Evolutionary conservation across 2,329 filamentous ascomycete genomes (phyloP).

Genomic region (Fusarium abutilonis): DNA sequence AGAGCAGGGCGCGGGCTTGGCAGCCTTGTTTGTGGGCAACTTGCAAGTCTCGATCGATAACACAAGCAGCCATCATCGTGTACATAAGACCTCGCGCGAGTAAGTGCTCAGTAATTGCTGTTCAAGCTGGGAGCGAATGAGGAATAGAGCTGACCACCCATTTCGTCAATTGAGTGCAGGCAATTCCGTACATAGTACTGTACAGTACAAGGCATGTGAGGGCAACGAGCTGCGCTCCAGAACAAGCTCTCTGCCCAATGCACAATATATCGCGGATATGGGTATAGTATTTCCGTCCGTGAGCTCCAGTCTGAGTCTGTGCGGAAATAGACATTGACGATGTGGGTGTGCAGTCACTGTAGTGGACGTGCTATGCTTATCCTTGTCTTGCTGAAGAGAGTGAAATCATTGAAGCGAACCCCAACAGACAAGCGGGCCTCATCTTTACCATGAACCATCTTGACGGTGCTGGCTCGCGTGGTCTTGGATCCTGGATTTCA

Average conservation of each 20-base stretch:
- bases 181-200: background rate
- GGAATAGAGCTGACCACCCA: conserved; percentile 22
- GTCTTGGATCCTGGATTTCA: conserved; percentile 24
- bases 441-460: conserved; percentile 5
- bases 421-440: conserved; percentile 27
- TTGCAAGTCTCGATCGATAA: conserved; percentile 34
- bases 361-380: conserved; percentile 16
- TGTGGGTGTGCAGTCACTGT: conserved; percentile 19
- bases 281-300: conserved; percentile 2
- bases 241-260: conserved; percentile 6
- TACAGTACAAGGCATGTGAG: conserved; percentile 36
- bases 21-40: conserved; percentile 29
- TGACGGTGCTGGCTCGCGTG: conserved; percentile 2
- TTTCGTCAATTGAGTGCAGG: conserved; percentile 17
- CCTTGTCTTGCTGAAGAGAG: conserved; percentile 30
- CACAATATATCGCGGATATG: conserved; percentile 10
- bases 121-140: conserved; percentile 29
- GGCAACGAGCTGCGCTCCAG: conserved; percentile 34
- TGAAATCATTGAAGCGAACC: conserved; percentile 24
- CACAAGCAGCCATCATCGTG: conserved; percentile 19
- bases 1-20: conserved; percentile 31
- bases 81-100: conserved; percentile 6
- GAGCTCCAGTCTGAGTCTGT: conserved; percentile 38
- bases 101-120: background rate
- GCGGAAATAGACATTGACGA: conserved; percentile 29